These are phyloP conservation scores for Lachancea kluyveri DNA, from an alignment of 805 yeast genomes.

Conservation along the genomic window DNA sequence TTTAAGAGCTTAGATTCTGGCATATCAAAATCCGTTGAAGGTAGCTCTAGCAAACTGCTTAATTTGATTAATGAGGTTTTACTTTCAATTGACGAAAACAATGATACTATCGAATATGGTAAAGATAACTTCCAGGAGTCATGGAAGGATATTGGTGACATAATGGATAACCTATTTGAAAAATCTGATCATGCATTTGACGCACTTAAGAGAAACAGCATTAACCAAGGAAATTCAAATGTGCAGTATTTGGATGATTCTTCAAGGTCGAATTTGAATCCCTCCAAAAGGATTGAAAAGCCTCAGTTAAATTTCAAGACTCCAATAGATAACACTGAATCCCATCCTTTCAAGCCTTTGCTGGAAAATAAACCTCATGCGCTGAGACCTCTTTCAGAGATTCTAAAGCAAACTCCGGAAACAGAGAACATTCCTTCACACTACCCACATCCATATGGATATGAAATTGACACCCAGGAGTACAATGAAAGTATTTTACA, in stretches of 20 bases:
- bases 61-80: conserved; percentile 42
- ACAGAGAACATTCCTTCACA: conserved; percentile 46
- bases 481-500: conserved; percentile 58
- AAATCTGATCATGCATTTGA: conserved; percentile 68
- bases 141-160: conserved; percentile 59
- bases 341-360: conserved; percentile 71
- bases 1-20: conserved; percentile 53
- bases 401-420: conserved; percentile 34
- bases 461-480: conserved; percentile 63
- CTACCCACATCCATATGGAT: conserved; percentile 73
- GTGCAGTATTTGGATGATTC: conserved; percentile 49
- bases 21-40: conserved; percentile 36
- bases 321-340: conserved; percentile 62
- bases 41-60: conserved; percentile 38
- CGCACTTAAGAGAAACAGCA: conserved; percentile 22
- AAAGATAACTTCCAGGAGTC: conserved; percentile 40
- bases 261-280: conserved; percentile 13
- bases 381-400: conserved; percentile 47
- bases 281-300: conserved; percentile 39
- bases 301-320: conserved; percentile 62
- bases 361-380: conserved; percentile 70
- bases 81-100: conserved; percentile 31
- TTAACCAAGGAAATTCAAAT: conserved; percentile 11
- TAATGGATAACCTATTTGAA: conserved; percentile 69
- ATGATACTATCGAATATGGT: conserved; percentile 27